Percentiles rank a stretch among this genome's conserved stretches.
These are phyloP conservation scores for Boletus fagicola DNA, from an alignment of 768 basidiomycete species.

Conservation along the genomic window DNA sequence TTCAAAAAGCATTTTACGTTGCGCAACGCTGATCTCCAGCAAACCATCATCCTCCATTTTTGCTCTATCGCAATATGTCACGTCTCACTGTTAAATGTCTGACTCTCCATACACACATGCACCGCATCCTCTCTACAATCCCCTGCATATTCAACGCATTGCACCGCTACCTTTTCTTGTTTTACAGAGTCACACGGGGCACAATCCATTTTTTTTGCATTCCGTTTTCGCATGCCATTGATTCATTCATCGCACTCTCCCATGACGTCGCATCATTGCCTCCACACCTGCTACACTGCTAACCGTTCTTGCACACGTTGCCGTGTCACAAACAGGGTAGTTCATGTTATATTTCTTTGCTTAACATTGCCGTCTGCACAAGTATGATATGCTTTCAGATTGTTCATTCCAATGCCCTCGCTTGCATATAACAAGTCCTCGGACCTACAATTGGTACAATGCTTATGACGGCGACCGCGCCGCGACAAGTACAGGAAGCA, in stretches of 20 bases:
- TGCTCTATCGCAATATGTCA: slow-evolving; percentile 17
- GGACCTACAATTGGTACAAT: neutral
- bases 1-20: slow-evolving; percentile 20
- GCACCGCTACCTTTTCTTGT: slow-evolving; percentile 17
- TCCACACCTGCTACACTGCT: slow-evolving; percentile 9
- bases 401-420: slow-evolving; percentile 3
- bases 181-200: slow-evolving; percentile 15
- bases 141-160: slow-evolving; percentile 26
- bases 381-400: slow-evolving; percentile 23
- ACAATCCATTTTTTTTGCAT: slow-evolving; percentile 20
- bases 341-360: slow-evolving; percentile 19
- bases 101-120: slow-evolving; percentile 21
- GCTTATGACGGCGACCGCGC: neutral
- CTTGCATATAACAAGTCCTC: slow-evolving; percentile 5
- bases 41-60: slow-evolving; percentile 9
- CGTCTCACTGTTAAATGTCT: slow-evolving; percentile 23
- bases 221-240: slow-evolving; percentile 24
- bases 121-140: slow-evolving; percentile 19
- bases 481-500: neutral
- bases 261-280: slow-evolving; percentile 21
- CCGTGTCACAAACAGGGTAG: slow-evolving; percentile 10
- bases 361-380: slow-evolving; percentile 12
- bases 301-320: slow-evolving; percentile 17
- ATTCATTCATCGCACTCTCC: slow-evolving; percentile 15
- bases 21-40: slow-evolving; percentile 13